phyloP scores from a whole-genome alignment of 2,329 filamentous ascomycete species.

The Fusarium napiforme region DNA sequence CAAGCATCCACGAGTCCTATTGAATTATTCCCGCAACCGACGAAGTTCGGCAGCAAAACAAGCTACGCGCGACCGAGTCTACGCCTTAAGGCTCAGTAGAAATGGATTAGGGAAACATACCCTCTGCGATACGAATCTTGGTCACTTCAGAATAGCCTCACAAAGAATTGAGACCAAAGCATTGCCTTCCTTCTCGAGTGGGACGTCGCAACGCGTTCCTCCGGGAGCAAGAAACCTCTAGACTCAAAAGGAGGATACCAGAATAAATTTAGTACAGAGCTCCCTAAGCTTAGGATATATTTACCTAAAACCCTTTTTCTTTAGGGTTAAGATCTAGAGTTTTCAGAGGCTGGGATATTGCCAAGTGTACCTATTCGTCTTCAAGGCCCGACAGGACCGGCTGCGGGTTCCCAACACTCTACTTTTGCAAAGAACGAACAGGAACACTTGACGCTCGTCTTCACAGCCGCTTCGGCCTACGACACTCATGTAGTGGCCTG shows the following conservation, averaged over 20 bases:
- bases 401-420: background rate
- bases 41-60: no score
- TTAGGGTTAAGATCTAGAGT: no score
- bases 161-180: background rate
- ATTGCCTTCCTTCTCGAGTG: no score
- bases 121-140: background rate
- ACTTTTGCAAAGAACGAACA: background rate
- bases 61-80: no score
- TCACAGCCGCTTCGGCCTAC: rapidly evolving
- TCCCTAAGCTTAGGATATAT: no score
- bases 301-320: no score
- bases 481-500: rapidly evolving
- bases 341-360: background rate
- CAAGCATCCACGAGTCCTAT: background rate
- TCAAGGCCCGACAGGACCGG: background rate
- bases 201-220: no score
- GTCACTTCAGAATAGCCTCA: background rate
- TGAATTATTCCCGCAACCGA: no score
- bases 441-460: background rate
- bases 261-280: no score
- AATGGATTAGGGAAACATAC: background rate
- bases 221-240: no score
- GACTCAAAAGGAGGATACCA: no score
- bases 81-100: background rate
- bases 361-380: background rate